Base-by-base conservation (phyloP, 2,329 filamentous ascomycete genomes). In the Microdochium nivale region DNA sequence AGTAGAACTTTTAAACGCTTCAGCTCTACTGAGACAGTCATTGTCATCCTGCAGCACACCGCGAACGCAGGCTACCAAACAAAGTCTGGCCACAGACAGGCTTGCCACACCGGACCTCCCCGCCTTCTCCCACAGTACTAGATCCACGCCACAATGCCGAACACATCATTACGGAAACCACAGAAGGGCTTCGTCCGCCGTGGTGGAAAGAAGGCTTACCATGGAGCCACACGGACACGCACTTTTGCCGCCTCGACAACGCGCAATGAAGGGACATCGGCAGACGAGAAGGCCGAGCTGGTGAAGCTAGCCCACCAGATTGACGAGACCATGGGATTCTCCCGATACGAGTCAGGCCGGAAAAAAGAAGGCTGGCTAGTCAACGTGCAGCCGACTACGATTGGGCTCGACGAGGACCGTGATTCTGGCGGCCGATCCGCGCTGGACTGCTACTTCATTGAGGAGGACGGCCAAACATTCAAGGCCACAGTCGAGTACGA, bases 401-500 rank as follows among this genome's bases (percentile, higher is more conserved):
- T 99, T 47, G 64, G 55, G 2, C 58, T 66, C 75, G 77, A 96
- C 67, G 92, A 97, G 65, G 80, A 91, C 16, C 88, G 89, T 59
- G 79, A 88, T 47, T 85, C 87, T 1, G 88, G 89, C 54, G 94
- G 94, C 35, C 84, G 90, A 57, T 87, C 94, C 1, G 94, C 89
- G 9, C 83, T 99, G 52, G 94, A 99, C 71, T 96, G 90, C 70
- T 99, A 96, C 74, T 99, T 99, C 70, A 86, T 99, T 54, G 88
- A 91, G 61, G 88, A 92, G 53, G 88, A 95, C 62, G 80, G 89
- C 14, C 82, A 85, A 48, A 92, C 87, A 4, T 99, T 99, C 78
- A 99, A 99, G 68, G 91, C 94, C 11, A 96, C 91, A 1, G 73
- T 99, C 57, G 90, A 96, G 71, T 97, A 96, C 67, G 90, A 97